Conservation (phyloP, 305 asterid species). For the Coffea humblotiana region DNA sequence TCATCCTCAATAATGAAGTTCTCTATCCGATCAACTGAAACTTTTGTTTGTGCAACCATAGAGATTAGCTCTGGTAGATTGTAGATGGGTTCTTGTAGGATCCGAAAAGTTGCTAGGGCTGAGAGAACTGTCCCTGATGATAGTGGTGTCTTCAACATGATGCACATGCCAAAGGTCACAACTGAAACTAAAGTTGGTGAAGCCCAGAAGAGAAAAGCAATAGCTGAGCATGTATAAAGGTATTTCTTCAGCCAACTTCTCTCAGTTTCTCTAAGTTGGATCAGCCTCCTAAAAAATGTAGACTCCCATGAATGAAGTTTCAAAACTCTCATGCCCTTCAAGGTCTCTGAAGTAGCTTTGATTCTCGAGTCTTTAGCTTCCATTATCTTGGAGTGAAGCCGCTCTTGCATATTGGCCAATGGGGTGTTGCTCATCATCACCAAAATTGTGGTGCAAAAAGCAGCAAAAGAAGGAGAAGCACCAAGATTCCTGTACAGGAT, state of each 20-base stretch:
- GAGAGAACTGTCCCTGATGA: slow-evolving; percentile 78
- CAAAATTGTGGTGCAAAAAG: slow-evolving; percentile 56
- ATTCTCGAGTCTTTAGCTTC: slow-evolving; percentile 73
- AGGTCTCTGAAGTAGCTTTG: slow-evolving; percentile 68
- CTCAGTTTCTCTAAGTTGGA: slow-evolving; percentile 56
- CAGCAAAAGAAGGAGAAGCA: slow-evolving; percentile 62
- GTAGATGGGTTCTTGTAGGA: slow-evolving; percentile 82
- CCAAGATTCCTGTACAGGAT: slow-evolving; percentile 72
- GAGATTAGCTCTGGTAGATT: slow-evolving; percentile 79
- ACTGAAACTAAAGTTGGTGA: slow-evolving; percentile 83
- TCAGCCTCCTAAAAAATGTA: slow-evolving; percentile 45
- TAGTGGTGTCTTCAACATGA: slow-evolving; percentile 57
- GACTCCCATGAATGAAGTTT: slow-evolving; percentile 85
- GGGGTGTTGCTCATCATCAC: slow-evolving; percentile 85
- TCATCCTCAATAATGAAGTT: slow-evolving; percentile 48
- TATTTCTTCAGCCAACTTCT: slow-evolving; percentile 53
- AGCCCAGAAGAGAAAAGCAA: slow-evolving; percentile 84
- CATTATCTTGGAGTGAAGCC: slow-evolving; percentile 67
- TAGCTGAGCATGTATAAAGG: slow-evolving; percentile 70
- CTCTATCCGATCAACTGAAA: slow-evolving; percentile 62
- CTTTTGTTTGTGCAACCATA: slow-evolving; percentile 74
- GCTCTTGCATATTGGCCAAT: slow-evolving; percentile 66
- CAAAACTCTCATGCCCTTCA: slow-evolving; percentile 72
- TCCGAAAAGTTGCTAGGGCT: slow-evolving; percentile 78
- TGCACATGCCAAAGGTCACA: slow-evolving; percentile 70